A percentile compares a stretch with the other conserved stretches of the same genome.
These are phyloP conservation scores for Lotmaria passim DNA, from an alignment of 208 protist species.

Conservation along the genomic window DNA sequence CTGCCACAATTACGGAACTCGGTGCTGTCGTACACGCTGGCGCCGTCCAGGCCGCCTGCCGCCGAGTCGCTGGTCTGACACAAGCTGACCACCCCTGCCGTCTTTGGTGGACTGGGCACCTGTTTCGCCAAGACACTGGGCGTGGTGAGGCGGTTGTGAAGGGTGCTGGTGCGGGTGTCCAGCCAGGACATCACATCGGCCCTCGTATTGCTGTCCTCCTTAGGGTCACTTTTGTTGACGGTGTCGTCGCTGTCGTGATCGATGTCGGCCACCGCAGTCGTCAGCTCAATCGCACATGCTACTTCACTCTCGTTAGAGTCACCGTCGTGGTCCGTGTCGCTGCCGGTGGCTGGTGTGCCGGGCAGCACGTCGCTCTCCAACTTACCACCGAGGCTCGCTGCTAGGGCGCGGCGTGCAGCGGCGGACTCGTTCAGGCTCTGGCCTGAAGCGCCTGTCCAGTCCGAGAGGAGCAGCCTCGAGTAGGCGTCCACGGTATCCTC, in stretches of 20 bases:
- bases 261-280: no score
- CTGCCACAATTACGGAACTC: neutral
- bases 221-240: neutral
- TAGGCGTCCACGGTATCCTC: neutral
- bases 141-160: neutral
- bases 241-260: no score
- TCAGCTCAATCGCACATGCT: no score
- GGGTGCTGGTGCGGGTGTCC: neutral
- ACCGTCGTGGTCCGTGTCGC: no score
- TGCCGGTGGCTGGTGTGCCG: no score
- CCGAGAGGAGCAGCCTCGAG: neutral
- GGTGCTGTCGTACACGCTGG: neutral
- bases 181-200: neutral
- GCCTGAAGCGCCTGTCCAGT: neutral
- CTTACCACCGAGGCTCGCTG: neutral
- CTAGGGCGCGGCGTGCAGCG: neutral
- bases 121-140: neutral
- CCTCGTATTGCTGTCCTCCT: no score
- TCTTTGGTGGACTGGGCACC: neutral
- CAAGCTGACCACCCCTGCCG: neutral
- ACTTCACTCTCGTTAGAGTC: no score
- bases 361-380: neutral
- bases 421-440: neutral
- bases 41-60: no score
- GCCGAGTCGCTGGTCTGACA: neutral